These are phyloP conservation scores for Termitomyces sp. DNA, from an alignment of 768 basidiomycete genomes.

Conservation along the genomic window DNA sequence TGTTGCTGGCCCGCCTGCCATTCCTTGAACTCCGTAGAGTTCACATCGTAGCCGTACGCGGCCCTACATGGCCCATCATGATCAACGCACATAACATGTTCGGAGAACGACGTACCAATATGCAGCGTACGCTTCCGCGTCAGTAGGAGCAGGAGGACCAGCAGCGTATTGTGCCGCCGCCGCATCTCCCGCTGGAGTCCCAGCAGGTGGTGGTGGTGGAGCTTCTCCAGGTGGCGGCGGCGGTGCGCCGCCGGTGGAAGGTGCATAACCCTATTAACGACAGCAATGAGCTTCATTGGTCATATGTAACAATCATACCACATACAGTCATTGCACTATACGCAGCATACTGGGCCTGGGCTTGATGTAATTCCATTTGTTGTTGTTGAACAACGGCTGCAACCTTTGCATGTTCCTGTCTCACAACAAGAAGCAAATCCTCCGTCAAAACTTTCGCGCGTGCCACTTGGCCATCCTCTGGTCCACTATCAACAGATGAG, in stretches of 20 bases:
- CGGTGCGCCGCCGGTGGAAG: conserved; percentile 47
- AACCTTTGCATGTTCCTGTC: conserved; percentile 83
- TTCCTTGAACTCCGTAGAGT: conserved; percentile 75
- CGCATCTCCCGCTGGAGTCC: conserved; percentile 44
- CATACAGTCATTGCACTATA: conserved; percentile 59
- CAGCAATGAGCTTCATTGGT: neutral
- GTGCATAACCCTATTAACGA: conserved; percentile 34
- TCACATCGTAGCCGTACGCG: conserved; percentile 83
- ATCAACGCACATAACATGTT: neutral
- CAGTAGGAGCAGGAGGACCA: conserved; percentile 34
- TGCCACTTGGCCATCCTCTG: conserved; percentile 77
- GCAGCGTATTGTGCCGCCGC: conserved; percentile 31
- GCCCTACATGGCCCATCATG: conserved; percentile 38
- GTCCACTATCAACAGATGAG: conserved; percentile 4
- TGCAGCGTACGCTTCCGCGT: conserved; percentile 52
- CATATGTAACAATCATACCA: conserved; percentile 15
- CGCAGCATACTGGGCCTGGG: conserved; percentile 74
- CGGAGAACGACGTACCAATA: conserved; percentile 45
- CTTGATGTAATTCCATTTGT: conserved; percentile 85
- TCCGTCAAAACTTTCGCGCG: conserved; percentile 79
- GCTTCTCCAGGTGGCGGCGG: conserved; percentile 49
- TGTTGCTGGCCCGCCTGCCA: conserved; percentile 74
- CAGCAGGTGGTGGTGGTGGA: conserved; percentile 37
- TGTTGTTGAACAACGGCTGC: conserved; percentile 48
- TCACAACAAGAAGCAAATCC: conserved; percentile 82